Percentiles rank a stretch among this genome's conserved stretches.
Conservation (phyloP, 108 stramenopile genomes). For the Craspedostauros australis region DNA sequence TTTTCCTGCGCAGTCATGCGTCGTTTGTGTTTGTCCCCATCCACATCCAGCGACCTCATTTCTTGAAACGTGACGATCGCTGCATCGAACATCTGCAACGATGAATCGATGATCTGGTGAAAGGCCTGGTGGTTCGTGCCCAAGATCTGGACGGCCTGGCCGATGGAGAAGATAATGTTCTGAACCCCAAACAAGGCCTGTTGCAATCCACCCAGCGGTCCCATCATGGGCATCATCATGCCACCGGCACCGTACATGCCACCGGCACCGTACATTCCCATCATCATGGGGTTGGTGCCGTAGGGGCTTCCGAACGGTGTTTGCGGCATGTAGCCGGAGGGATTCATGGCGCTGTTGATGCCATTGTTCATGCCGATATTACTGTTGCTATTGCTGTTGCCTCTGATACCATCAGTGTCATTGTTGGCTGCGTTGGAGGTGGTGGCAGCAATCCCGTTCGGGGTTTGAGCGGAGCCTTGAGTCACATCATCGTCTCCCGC, state of each 20-base stretch:
- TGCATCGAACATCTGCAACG: constrained; percentile 66
- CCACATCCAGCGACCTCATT: constrained; percentile 41
- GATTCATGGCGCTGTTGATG: background rate
- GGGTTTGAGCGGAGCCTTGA: too few relatives aligned
- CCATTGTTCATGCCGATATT: background rate
- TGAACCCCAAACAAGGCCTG: constrained; percentile 73
- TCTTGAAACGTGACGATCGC: constrained; percentile 54
- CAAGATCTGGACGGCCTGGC: constrained; percentile 75
- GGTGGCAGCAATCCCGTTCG: too few relatives aligned
- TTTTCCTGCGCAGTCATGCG: constrained; percentile 13
- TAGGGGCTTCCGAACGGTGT: constrained; percentile 1
- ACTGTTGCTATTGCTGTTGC: constrained; percentile 8
- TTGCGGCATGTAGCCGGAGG: too few relatives aligned
- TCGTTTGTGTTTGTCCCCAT: constrained; percentile 1
- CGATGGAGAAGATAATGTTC: constrained; percentile 68
- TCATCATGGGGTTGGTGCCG: constrained; percentile 2
- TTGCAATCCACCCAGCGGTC: constrained; percentile 51
- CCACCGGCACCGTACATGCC: constrained; percentile 44
- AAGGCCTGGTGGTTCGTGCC: constrained; percentile 82
- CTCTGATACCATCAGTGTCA: too few relatives aligned
- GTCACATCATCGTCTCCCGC: too few relatives aligned
- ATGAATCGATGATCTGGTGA: constrained; percentile 57
- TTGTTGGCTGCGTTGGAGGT: too few relatives aligned
- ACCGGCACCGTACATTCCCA: constrained; percentile 24
- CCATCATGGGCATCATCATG: constrained; percentile 25